These are phyloP conservation scores for Pestalotiopsis sp. DNA, from an alignment of 2,329 filamentous ascomycete species.

Conservation along the genomic window DNA sequence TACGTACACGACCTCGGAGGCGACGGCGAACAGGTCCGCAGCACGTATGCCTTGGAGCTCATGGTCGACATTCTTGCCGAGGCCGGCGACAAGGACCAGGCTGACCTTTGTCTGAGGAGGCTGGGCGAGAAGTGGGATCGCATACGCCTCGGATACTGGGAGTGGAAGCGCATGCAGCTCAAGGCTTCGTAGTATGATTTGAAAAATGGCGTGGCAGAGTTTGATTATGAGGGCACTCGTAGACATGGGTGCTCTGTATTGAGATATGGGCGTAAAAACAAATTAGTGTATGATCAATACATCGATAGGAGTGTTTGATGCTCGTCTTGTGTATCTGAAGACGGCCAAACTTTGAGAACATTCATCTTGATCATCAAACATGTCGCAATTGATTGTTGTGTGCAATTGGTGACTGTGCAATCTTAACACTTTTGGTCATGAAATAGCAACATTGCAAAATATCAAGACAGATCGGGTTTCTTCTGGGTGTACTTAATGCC, in stretches of 20 bases:
- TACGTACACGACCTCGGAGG: slow-evolving; percentile 50
- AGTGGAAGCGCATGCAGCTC: slow-evolving; percentile 67
- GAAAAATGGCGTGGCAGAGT: slow-evolving; percentile 17
- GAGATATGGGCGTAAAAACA: no score
- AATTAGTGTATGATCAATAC: no score
- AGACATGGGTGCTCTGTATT: no score
- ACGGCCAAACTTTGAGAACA: no score
- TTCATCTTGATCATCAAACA: no score
- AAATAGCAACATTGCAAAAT: neutral
- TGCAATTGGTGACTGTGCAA: no score
- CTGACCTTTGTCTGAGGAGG: slow-evolving; percentile 68
- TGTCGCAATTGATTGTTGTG: no score
- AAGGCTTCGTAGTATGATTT: slow-evolving; percentile 69
- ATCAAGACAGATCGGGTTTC: neutral
- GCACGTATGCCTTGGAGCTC: slow-evolving; percentile 69
- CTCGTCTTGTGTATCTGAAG: no score
- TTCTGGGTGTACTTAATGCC: neutral
- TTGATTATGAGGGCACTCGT: no score
- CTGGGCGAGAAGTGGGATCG: slow-evolving; percentile 87
- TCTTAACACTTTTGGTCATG: no score
- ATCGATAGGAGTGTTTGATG: no score
- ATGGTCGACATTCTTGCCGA: slow-evolving; percentile 68
- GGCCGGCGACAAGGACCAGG: slow-evolving; percentile 58
- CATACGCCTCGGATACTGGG: slow-evolving; percentile 90
- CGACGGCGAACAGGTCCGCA: slow-evolving; percentile 52